Base-by-base conservation (phyloP, 805 yeast genomes). In the Yamadazyma sp. region DNA sequence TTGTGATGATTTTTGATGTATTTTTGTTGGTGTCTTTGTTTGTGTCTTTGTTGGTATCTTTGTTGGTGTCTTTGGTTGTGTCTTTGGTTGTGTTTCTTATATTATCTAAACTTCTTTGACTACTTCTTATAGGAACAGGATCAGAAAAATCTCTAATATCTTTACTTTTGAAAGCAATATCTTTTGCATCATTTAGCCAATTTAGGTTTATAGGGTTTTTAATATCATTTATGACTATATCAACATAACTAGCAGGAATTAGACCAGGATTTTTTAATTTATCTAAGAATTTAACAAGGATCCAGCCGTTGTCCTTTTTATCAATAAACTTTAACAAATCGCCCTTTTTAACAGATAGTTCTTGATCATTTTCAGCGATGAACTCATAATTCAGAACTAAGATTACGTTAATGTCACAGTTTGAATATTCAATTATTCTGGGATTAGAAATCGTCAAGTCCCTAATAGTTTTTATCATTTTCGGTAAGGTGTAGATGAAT, bases 271-370 rank as follows among this genome's bases (percentile, higher is more conserved):
- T 53, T 4, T 60, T 52, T 20, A 73, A 38, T 39, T 67, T 60
- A 27, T 73, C 75, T 22, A 77, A 65, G n/a, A 75, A 70, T 49
- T 76, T 75, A 7, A 75, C 82, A 27, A 75, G 50, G 2, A 76
- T 52, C 79, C 80, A 75, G 1, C 80, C 82, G 45, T 70, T 68
- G 1, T 70, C 70, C 27, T 60, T 64, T 26, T 70, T 53, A 33
- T 70, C 70, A 4, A 76, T 41, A 14, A 78, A 52, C 47, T 73
- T 76, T 18, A 78, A 53, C 12, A 75, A 67, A 40, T 75, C 82
- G 9, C 81, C 81, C 25, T 66, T 67, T 2, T 55, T 52, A 1
- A 75, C 60, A 1, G 69, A 45, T 6, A 78, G 52, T 45, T 78
- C 83, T 29, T 60, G 56, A 4, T 47, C 40, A 28, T 56, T 51